Evolutionary conservation across 2,329 filamentous ascomycete genomes (phyloP), one percentile per base, ranked within the genome.

Genomic region (Talaromyces sp.): DNA sequence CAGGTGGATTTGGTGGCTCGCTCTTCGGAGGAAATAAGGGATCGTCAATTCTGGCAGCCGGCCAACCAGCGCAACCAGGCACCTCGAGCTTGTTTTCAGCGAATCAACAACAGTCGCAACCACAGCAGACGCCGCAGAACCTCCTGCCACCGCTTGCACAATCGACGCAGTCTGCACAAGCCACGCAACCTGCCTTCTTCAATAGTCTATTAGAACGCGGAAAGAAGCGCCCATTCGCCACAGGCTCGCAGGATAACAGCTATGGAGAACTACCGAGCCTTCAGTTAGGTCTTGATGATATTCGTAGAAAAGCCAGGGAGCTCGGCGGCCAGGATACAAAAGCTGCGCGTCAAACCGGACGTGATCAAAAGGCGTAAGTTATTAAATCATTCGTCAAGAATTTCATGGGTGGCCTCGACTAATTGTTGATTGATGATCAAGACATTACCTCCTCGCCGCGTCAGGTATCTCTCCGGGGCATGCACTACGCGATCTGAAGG

Each of bases 371-470:
- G 72, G 86, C 86, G 79, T 86, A 76, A 76, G 83, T 77, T 61
- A 54, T 9, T 16, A 31, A 14, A 50, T 11, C 19, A 39, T 43
- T 19, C 47, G 22, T 27, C 19, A 39, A 52, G 5, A n/a, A 11
- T 11, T 35, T 43, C n/a, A 54, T 6, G 31, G 39, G n/a, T 24
- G 19, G n/a, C 52, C 31, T 31, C 7, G 27, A 52, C 37, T 62
- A 19, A 62, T 31, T 47, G 39, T 27, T n/a, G 16, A 27, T n/a
- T 60, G 31, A 19, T 47, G 19, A 33, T 19, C 48, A 67, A 93
- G 90, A 72, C 94, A 97, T 76, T 97, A 97, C 77, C 84, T 98
- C 47, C 88, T 99, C 59, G 93, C 94, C 33, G 94, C 92, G 8
- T 98, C 95, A 13, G 95, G 95, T 39, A 91, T 99, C 65, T 92